Conservation (phyloP, 768 basidiomycete genomes). For the Lactarius psammicola region DNA sequence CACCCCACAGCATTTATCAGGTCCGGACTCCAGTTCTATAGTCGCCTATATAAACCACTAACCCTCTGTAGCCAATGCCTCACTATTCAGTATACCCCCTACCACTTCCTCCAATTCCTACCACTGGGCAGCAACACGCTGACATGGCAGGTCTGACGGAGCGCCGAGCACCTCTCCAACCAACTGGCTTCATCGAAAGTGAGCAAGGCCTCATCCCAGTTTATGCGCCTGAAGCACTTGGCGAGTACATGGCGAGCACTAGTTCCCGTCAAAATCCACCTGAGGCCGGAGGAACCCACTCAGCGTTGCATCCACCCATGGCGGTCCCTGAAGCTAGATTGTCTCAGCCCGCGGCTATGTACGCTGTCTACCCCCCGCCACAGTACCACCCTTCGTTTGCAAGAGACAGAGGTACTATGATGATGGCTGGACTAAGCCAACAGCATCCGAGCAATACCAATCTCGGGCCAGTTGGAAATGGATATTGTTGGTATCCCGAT, state of each 20-base stretch:
- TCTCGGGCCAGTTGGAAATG: conserved; percentile 12
- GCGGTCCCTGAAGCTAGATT: conserved; percentile 3
- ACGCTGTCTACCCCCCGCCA: conserved; percentile 15
- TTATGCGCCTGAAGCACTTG: conserved; percentile 63
- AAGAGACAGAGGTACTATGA: conserved; percentile 8
- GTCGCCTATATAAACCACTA: background rate
- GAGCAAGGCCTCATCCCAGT: conserved; percentile 70
- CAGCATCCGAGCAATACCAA: conserved; percentile 1
- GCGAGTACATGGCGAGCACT: conserved; percentile 58
- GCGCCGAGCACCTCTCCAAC: conserved; percentile 48
- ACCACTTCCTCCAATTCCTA: conserved; percentile 10
- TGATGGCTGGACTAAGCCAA: conserved; percentile 9
- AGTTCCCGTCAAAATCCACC: conserved; percentile 36
- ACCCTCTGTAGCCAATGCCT: conserved; percentile 19
- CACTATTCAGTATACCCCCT: conserved; percentile 20
- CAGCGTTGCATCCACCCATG: conserved; percentile 21
- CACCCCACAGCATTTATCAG: conserved; percentile 21
- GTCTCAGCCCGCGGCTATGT: conserved; percentile 10
- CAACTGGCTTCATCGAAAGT: conserved; percentile 69
- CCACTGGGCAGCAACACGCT: conserved; percentile 16
- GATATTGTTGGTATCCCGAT: conserved; percentile 21
- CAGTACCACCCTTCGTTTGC: conserved; percentile 18
- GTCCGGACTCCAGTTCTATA: conserved; percentile 3
- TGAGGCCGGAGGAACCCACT: conserved; percentile 24
- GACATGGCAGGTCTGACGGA: conserved; percentile 9